phyloP scores from a whole-genome alignment of 768 basidiomycete genomes.

The Boletus rubroflammeus region DNA sequence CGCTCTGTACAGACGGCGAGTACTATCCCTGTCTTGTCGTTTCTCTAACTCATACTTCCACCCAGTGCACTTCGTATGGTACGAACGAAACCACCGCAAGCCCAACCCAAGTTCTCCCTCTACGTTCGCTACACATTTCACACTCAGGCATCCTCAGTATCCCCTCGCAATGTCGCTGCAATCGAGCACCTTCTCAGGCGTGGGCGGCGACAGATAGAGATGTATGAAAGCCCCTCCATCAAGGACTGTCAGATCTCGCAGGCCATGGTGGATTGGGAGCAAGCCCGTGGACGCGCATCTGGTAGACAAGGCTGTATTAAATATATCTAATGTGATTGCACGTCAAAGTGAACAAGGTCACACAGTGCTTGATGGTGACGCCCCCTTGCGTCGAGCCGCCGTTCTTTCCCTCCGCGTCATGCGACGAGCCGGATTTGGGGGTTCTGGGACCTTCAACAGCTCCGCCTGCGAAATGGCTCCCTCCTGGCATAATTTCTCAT shows the following conservation, averaged over 20 bases:
- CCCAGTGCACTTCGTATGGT: constrained; percentile 74
- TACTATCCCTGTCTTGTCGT: neutral
- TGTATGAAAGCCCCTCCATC: constrained; percentile 62
- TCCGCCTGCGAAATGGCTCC: constrained; percentile 21
- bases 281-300: constrained; percentile 18
- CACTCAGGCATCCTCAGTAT: constrained; percentile 54
- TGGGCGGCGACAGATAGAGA: constrained; percentile 62
- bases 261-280: constrained; percentile 67
- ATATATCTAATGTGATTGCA: constrained; percentile 9
- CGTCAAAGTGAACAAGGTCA: constrained; percentile 3
- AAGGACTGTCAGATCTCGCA: constrained; percentile 73
- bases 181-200: constrained; percentile 77
- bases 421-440: constrained; percentile 8
- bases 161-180: constrained; percentile 61
- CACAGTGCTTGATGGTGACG: neutral
- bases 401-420: constrained; percentile 23
- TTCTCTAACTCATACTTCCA: constrained; percentile 5
- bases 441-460: constrained; percentile 12
- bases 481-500: constrained; percentile 41
- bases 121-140: constrained; percentile 69
- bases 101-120: constrained; percentile 63
- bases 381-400: constrained; percentile 13
- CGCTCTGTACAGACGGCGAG: constrained; percentile 53
- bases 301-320: constrained; percentile 1
- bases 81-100: constrained; percentile 55